Conservation (phyloP, 139 green algal species). For the Limnomonas spitsbergensis region DNA sequence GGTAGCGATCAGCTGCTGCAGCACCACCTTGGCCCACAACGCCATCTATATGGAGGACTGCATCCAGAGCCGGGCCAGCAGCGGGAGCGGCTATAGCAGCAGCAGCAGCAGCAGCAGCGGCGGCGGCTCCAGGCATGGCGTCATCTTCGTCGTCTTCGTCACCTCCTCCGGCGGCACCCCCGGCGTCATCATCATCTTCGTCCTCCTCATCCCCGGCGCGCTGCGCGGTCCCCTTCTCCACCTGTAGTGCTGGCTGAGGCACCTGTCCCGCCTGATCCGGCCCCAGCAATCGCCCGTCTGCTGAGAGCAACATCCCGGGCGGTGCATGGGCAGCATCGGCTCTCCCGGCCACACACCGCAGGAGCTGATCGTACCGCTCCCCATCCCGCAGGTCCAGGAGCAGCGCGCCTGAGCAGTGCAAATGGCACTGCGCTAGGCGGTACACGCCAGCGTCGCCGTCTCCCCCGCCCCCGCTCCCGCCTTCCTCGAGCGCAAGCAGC, state of each 20-base stretch:
- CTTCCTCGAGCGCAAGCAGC: slow-evolving; percentile 66
- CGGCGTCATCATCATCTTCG: slow-evolving; percentile 31
- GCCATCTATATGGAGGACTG: no score
- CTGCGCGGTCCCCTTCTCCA: no score
- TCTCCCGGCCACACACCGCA: slow-evolving; percentile 13
- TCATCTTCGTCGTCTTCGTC: slow-evolving; percentile 31
- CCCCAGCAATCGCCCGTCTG: not conserved
- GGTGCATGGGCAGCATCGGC: not conserved
- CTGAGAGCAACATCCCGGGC: not conserved
- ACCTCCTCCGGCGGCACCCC: slow-evolving; percentile 5
- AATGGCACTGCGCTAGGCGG: slow-evolving; percentile 53
- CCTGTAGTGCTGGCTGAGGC: not conserved
- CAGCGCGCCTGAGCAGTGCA: slow-evolving; percentile 77
- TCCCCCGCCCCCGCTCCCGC: slow-evolving; percentile 13
- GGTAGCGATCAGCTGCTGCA: not conserved
- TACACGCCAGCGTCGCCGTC: slow-evolving; percentile 53
- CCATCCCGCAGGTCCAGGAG: slow-evolving; percentile 69
- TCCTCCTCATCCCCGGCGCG: not conserved
- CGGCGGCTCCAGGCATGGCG: not conserved
- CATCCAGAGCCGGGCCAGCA: not conserved
- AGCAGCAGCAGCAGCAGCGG: not conserved
- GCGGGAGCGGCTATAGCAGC: not conserved
- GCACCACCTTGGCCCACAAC: no score
- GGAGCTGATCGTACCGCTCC: slow-evolving; percentile 49
- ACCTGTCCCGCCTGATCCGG: not conserved